These are phyloP conservation scores for Paraconiothyrium brasiliense DNA, from an alignment of 2,329 filamentous ascomycete genomes.

Conservation along the genomic window DNA sequence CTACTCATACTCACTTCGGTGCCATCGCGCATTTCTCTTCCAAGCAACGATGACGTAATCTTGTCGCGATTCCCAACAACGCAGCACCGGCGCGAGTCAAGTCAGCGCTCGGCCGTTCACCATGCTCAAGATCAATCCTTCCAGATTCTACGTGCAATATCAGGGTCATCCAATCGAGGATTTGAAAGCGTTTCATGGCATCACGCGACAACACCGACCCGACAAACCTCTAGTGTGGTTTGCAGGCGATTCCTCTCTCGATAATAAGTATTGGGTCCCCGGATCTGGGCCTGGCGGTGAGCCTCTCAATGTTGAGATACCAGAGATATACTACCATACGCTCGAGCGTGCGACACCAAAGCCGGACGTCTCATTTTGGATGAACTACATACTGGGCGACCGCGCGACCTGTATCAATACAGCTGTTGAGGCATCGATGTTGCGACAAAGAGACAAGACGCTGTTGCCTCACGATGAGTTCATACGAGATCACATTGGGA, in stretches of 20 bases:
- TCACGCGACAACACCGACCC: conserved; percentile 31
- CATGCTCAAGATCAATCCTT: conserved; percentile 34
- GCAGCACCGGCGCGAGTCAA: background rate
- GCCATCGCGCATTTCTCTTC: background rate
- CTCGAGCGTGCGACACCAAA: conserved; percentile 38
- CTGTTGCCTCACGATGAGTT: conserved; percentile 47
- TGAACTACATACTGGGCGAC: conserved; percentile 44
- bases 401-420: conserved; percentile 48
- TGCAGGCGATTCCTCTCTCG: conserved; percentile 51
- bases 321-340: conserved; percentile 40
- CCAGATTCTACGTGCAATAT: conserved; percentile 45
- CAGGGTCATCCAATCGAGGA: conserved; percentile 47
- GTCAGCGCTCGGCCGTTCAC: background rate
- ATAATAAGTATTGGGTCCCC: conserved; percentile 51
- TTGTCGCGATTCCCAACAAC: background rate
- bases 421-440: conserved; percentile 47
- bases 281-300: conserved; percentile 25
- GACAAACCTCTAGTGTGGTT: conserved; percentile 47
- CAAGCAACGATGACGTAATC: background rate
- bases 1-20: too few species aligned
- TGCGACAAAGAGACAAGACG: conserved; percentile 39
- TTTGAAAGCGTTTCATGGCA: conserved; percentile 36
- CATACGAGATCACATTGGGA: conserved; percentile 43
- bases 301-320: conserved; percentile 24
- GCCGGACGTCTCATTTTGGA: conserved; percentile 50